phyloP scores from a whole-genome alignment of 805 yeast species.

The Grigorovia transvaalensis region DNA sequence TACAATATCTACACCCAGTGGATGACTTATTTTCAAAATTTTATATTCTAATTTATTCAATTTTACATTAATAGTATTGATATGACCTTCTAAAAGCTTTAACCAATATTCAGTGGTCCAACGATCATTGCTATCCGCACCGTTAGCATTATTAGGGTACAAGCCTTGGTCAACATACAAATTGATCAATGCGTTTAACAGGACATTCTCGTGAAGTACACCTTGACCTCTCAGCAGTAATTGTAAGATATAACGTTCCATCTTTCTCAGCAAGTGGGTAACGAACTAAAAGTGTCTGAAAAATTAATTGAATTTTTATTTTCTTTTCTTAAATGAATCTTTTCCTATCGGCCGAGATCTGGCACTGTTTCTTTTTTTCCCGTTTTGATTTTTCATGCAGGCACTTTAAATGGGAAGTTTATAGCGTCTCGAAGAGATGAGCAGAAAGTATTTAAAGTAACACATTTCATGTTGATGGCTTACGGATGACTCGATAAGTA shows the following conservation, averaged over 20 bases:
- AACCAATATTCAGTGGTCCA: conserved; percentile 6
- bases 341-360: not conserved
- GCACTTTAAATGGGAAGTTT: not conserved
- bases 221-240: conserved; percentile 6
- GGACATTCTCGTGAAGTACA: conserved; percentile 17
- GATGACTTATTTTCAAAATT: conserved; percentile 14
- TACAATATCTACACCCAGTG: conserved; percentile 15
- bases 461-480: no score
- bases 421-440: not conserved
- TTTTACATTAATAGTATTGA: conserved; percentile 16
- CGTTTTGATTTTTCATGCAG: not conserved
- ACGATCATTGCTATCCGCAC: not conserved
- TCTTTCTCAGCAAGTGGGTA: no score
- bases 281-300: not conserved
- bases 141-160: not conserved
- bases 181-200: conserved; percentile 12
- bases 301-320: no score
- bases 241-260: not conserved
- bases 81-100: conserved; percentile 6
- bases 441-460: no score
- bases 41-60: conserved; percentile 16
- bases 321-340: no score
- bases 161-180: conserved; percentile 5
- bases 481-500: no score
- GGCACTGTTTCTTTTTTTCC: no score